Base-by-base conservation (phyloP, 2,329 filamentous ascomycete genomes). In the Clarireedia hainanense region DNA sequence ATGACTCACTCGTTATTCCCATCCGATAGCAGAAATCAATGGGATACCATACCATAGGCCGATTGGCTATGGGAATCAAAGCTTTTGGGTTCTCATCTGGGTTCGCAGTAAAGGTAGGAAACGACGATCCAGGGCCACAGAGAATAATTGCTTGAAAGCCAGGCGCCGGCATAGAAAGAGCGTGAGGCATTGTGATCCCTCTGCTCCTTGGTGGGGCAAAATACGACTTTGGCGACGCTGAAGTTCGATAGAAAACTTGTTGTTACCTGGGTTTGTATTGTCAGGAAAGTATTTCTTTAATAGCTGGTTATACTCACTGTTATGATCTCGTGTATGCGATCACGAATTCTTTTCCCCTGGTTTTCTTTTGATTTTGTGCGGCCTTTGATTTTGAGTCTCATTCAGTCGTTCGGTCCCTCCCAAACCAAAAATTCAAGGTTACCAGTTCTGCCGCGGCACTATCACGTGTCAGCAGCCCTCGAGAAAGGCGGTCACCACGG, bases 41-140 rank as follows among this genome's bases (percentile, higher is more conserved):
- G 5, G 89, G 85, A 69, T 94, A 94, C 87, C 89, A 92, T 47
- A 94, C 85, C 89, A 94, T 94, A 1, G 89, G 89, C 63, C 89
- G 75, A 70, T 94, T 94, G 37, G 89, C 89, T 58, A 94, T 87
- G 5, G 89, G 89, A 6, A 94, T 74, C 23, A 94, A 79, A 9
- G 89, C 88, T 72, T 94, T 94, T 9, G 89, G 88, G 59, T 88
- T 85, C 67, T 91, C 86, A 72, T 87, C 84, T 5, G 88, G 86
- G 59, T 85, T 89, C 2, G 87, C 85, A 2, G 88, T 91, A 69
- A 94, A 92, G 1, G 89, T 92, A 47, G 86, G 84, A 63, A 94
- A 86, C 0, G 86, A 91, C 7, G 86, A 88, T 54, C 89, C 89
- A 24, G 89, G 89, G 3, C 89, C 89, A 69, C 89, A 94, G 50